Conservation (phyloP, 1,284 basidiomycete genomes). For the Leccinum subrobustum region DNA sequence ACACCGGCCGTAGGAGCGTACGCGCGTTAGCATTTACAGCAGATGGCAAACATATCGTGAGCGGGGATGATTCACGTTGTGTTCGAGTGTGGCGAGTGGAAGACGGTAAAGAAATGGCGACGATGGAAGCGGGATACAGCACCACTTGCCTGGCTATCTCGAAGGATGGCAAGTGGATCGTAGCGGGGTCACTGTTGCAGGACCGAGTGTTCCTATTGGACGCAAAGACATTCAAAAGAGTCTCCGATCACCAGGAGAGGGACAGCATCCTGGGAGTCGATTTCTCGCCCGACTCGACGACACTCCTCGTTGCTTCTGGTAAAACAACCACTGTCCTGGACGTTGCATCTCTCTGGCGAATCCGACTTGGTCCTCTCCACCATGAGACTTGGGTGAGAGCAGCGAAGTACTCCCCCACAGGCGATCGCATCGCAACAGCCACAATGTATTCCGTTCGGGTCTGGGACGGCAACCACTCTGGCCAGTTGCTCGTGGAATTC, state of each 20-base stretch:
- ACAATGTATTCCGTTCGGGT: constrained; percentile 6
- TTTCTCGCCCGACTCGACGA: constrained; percentile 16
- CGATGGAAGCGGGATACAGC: not conserved
- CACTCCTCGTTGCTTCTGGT: constrained; percentile 3
- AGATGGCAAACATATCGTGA: constrained; percentile 9
- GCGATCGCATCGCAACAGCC: constrained; percentile 3
- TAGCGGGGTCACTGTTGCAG: constrained; percentile 4
- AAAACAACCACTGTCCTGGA: constrained; percentile 1
- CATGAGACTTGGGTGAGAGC: not conserved
- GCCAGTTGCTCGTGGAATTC: not conserved
- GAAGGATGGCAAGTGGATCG: constrained; percentile 3
- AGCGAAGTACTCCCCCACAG: not conserved
- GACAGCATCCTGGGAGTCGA: constrained; percentile 7
- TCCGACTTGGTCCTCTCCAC: not conserved
- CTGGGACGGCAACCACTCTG: constrained; percentile 4
- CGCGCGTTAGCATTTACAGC: constrained; percentile 11
- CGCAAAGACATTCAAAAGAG: not conserved
- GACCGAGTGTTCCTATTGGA: constrained; percentile 10
- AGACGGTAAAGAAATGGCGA: not conserved
- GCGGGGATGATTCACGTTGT: constrained; percentile 1
- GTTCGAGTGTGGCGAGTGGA: constrained; percentile 11
- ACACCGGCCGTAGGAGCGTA: not conserved
- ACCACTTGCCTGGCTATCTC: too few relatives aligned
- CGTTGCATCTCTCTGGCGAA: not conserved
- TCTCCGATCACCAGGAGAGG: not conserved